These are phyloP conservation scores for Xanthoconium separans DNA, from an alignment of 1,284 basidiomycete species.

Conservation along the genomic window DNA sequence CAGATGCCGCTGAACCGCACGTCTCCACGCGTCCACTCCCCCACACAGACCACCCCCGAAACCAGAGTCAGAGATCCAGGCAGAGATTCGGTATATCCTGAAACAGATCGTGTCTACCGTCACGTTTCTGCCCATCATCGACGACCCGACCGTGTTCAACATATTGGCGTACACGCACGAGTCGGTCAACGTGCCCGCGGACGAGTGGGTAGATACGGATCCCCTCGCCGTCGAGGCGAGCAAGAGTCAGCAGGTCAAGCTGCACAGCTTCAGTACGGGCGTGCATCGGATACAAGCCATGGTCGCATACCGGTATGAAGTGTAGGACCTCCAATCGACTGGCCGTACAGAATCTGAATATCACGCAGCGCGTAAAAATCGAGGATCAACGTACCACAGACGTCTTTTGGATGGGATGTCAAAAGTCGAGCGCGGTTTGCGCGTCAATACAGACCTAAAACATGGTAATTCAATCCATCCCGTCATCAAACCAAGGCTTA, in stretches of 20 bases:
- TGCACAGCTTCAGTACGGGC: constrained; percentile 89
- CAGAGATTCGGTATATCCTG: constrained; percentile 96
- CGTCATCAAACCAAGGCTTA: no score
- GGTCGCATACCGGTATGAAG: constrained; percentile 82
- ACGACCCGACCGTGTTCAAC: constrained; percentile 94
- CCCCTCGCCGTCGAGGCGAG: constrained; percentile 93
- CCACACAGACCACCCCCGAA: no score
- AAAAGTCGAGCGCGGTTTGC: constrained; percentile 72
- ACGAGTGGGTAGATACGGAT: constrained; percentile 94
- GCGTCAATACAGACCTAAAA: constrained; percentile 62
- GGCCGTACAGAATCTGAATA: constrained; percentile 78
- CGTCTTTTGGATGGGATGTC: constrained; percentile 73
- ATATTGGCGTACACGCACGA: constrained; percentile 92
- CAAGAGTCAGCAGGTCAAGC: constrained; percentile 94
- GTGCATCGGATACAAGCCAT: constrained; percentile 88
- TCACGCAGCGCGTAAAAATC: background rate
- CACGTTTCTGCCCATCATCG: constrained; percentile 93
- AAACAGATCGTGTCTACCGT: constrained; percentile 98
- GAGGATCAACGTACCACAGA: constrained; percentile 50
- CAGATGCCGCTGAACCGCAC: constrained; percentile 49
- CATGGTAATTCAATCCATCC: background rate
- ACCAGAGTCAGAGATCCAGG: constrained; percentile 91
- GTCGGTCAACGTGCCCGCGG: constrained; percentile 83
- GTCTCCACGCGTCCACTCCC: constrained; percentile 26
- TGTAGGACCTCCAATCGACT: constrained; percentile 79